phyloP scores from a whole-genome alignment of 202 grass and related monocot genomes.

The Dendrocalamus latiflorus region DNA sequence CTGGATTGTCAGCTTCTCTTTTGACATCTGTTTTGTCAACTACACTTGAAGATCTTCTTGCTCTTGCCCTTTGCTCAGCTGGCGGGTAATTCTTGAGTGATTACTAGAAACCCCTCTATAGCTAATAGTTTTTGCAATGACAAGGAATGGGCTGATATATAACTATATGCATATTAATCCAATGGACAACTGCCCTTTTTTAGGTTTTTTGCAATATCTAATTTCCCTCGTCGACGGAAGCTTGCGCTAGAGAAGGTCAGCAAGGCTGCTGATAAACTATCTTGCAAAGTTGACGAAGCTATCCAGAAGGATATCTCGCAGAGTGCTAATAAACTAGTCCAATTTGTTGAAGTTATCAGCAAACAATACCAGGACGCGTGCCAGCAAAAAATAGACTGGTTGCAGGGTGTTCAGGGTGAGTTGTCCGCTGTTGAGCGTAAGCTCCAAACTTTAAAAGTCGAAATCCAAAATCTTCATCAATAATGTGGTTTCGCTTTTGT shows the following conservation, averaged over 20 bases:
- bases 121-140: background rate
- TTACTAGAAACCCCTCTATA: background rate
- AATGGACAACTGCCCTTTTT: background rate
- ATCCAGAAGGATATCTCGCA: constrained; percentile 67
- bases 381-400: constrained; percentile 62
- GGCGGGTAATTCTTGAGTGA: constrained; percentile 65
- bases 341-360: constrained; percentile 61
- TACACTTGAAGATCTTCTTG: constrained; percentile 94
- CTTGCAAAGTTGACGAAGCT: constrained; percentile 61
- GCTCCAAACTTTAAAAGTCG: constrained; percentile 68
- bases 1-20: constrained; percentile 87
- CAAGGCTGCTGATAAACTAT: constrained; percentile 61
- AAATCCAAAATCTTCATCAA: constrained; percentile 80
- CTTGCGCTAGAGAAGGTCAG: constrained; percentile 56
- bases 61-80: constrained; percentile 88
- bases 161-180: background rate
- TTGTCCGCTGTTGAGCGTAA: constrained; percentile 49
- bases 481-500: constrained; percentile 17
- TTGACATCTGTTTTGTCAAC: constrained; percentile 85
- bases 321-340: constrained; percentile 53
- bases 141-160: background rate
- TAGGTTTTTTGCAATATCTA: constrained; percentile 86
- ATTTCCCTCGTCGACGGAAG: constrained; percentile 67
- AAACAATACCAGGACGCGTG: constrained; percentile 69
- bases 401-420: constrained; percentile 58